Evolutionary conservation across 2,329 filamentous ascomycete species (phyloP).

Genomic region (Pezicula neosporulosa): DNA sequence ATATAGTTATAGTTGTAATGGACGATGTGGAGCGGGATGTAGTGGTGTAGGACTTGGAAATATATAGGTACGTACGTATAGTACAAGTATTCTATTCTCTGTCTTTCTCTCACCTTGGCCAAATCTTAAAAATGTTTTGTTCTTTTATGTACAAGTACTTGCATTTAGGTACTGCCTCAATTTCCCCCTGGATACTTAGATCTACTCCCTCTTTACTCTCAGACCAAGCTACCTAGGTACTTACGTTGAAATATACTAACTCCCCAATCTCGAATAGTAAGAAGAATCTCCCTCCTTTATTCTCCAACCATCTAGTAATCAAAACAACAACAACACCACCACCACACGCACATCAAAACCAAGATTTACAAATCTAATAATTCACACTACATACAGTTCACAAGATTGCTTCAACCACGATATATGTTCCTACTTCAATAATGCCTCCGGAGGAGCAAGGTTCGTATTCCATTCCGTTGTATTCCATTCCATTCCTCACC

Average conservation of each 20-base stretch:
- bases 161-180: too few relatives aligned
- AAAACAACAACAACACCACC: background rate
- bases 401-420: slow-evolving; percentile 49
- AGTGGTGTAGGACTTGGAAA: slow-evolving; percentile 40
- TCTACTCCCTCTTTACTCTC: too few relatives aligned
- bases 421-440: slow-evolving; percentile 48
- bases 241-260: too few relatives aligned
- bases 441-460: slow-evolving; percentile 43
- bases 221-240: too few relatives aligned
- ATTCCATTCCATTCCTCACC: background rate
- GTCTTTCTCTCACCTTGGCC: too few relatives aligned
- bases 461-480: slow-evolving; percentile 15
- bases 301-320: too few relatives aligned
- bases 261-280: slow-evolving; percentile 16
- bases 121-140: too few relatives aligned
- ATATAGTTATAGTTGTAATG: slow-evolving; percentile 44
- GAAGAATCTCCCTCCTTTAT: slow-evolving; percentile 1
- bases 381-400: slow-evolving; percentile 23
- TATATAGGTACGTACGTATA: slow-evolving; percentile 27
- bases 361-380: background rate
- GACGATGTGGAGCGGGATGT: slow-evolving; percentile 44
- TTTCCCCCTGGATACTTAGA: too few relatives aligned
- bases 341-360: background rate
- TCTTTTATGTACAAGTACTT: too few relatives aligned
- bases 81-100: too few relatives aligned